These are phyloP conservation scores for Suaeda aralocaspica DNA, from an alignment of 148 eudicot species.

Conservation along the genomic window DNA sequence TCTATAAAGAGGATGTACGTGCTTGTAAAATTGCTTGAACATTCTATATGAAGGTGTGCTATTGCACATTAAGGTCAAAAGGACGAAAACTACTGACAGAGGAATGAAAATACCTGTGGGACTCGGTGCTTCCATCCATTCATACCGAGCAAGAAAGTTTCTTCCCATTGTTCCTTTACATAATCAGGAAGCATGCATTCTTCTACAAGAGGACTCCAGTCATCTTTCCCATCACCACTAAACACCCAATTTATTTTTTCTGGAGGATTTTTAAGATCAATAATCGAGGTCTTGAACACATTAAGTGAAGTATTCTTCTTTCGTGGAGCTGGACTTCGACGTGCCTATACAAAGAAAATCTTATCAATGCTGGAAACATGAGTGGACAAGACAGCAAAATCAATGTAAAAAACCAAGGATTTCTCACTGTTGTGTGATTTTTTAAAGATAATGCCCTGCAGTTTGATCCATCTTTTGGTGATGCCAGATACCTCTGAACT, in stretches of 20 bases:
- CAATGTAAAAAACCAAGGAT: not conserved
- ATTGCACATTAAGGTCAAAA: not conserved
- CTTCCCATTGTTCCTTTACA: conserved; percentile 33
- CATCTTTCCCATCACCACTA: conserved; percentile 28
- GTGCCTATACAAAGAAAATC: conserved; percentile 11
- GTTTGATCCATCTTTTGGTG: conserved; percentile 29
- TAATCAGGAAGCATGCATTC: conserved; percentile 27
- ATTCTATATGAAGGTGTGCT: not conserved
- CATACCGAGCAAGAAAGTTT: conserved; percentile 36
- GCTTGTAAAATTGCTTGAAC: no score
- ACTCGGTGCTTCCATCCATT: conserved; percentile 26
- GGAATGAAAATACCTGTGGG: conserved; percentile 30
- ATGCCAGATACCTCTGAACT: conserved; percentile 53
- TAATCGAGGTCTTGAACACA: conserved; percentile 13
- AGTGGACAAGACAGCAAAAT: not conserved
- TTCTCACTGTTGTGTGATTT: conserved; percentile 30
- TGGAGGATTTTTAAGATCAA: conserved; percentile 30
- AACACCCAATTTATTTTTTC: conserved; percentile 32
- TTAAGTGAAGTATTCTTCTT: conserved; percentile 21
- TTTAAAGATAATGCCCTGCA: conserved; percentile 26
- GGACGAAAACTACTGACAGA: not conserved
- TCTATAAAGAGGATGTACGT: no score
- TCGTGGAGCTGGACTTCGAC: conserved; percentile 20
- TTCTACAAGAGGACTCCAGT: conserved; percentile 34
- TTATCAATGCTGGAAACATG: not conserved